Percentiles rank a stretch among this genome's conserved stretches.
These are phyloP conservation scores for Osmanthus fragrans DNA, from an alignment of 257 asterid genomes.

Conservation along the genomic window DNA sequence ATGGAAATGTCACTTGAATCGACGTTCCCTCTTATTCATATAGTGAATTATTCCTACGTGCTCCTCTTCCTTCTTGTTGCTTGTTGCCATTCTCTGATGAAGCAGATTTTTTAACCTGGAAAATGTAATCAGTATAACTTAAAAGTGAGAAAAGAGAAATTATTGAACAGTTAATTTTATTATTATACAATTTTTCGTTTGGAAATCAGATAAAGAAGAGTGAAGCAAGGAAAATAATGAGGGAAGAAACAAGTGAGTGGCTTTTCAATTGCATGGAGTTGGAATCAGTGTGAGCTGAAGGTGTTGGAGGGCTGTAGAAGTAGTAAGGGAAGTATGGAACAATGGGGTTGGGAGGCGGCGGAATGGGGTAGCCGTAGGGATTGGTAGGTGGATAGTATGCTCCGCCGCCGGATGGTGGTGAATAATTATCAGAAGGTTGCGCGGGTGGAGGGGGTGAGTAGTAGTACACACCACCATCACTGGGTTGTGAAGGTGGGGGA, in stretches of 20 bases:
- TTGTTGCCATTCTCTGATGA: conserved; percentile 6
- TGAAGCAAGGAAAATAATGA: conserved; percentile 22
- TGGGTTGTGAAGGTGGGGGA: conserved; percentile 45
- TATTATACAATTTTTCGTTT: background rate
- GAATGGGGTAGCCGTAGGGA: conserved; percentile 26
- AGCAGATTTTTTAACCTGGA: conserved; percentile 26
- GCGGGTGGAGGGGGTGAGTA: conserved; percentile 57
- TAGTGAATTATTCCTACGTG: background rate
- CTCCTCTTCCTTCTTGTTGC: conserved; percentile 1
- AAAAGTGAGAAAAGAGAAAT: background rate
- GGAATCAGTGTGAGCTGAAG: conserved; percentile 14
- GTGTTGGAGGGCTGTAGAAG: conserved; percentile 47
- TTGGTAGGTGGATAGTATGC: conserved; percentile 36
- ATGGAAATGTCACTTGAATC: conserved; percentile 25
- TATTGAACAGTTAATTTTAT: background rate
- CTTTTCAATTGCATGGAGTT: conserved; percentile 29
- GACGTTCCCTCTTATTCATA: conserved; percentile 8
- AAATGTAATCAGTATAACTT: background rate
- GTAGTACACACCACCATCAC: conserved; percentile 34
- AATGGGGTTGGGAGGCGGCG: conserved; percentile 65
- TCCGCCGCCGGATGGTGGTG: conserved; percentile 40
- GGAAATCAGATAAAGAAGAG: conserved; percentile 22
- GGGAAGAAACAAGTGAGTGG: conserved; percentile 10
- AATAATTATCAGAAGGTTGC: conserved; percentile 27
- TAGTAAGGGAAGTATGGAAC: conserved; percentile 56